Percentiles rank a stretch among this genome's conserved stretches.
Conservation (phyloP, 2,329 filamentous ascomycete genomes). For the Pestalotiopsis fici region DNA sequence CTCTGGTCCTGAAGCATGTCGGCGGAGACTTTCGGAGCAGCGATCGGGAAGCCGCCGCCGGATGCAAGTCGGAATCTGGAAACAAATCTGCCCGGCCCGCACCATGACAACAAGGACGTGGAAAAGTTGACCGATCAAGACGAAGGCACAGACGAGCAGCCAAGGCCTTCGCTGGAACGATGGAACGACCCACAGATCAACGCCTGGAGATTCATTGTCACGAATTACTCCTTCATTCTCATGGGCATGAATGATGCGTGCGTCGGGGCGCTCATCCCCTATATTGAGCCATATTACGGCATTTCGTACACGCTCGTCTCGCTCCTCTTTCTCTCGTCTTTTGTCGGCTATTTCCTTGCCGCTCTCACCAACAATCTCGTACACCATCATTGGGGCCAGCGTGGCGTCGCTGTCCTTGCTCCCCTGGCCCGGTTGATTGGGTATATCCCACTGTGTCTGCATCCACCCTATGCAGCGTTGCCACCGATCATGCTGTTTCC, state of each 20-base stretch:
- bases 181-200: conserved; percentile 68
- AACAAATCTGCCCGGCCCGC: background rate
- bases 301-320: conserved; percentile 62
- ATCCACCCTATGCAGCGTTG: conserved; percentile 71
- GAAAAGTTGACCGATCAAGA: background rate
- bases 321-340: conserved; percentile 64
- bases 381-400: conserved; percentile 62
- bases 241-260: conserved; percentile 72
- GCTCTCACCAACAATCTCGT: conserved; percentile 62
- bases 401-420: conserved; percentile 63
- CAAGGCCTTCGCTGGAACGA: conserved; percentile 40
- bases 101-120: background rate
- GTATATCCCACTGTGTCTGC: conserved; percentile 65
- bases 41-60: background rate
- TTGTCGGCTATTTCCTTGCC: conserved; percentile 62
- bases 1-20: background rate
- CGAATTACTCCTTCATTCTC: conserved; percentile 63
- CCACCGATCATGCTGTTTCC: conserved; percentile 13
- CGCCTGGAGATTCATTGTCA: conserved; percentile 56
- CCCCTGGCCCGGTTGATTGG: conserved; percentile 64
- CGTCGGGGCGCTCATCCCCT: conserved; percentile 55
- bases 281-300: conserved; percentile 60
- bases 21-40: background rate
- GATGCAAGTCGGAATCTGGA: background rate
- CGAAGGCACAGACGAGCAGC: conserved; percentile 29